Evolutionary conservation across 805 yeast species (phyloP).

Genomic region (Wickerhamiella azyma): DNA sequence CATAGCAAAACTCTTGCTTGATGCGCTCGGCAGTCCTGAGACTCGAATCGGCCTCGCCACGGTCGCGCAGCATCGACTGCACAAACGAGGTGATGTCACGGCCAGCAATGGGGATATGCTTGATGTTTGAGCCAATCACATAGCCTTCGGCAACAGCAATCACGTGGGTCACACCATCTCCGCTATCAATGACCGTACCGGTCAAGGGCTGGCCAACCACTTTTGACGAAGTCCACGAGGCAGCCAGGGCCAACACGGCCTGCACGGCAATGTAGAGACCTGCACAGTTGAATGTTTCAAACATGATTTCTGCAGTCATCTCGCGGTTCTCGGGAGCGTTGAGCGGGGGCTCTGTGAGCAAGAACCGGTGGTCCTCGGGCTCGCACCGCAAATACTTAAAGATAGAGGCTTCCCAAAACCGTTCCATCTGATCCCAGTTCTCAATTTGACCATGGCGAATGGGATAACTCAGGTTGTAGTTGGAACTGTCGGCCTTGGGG

Average conservation of each 20-base stretch:
- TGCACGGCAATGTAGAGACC: conserved; percentile 97
- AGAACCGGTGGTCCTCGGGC: conserved; percentile 95
- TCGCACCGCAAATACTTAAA: conserved; percentile 94
- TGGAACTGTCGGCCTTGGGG: conserved; percentile 78
- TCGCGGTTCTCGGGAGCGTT: conserved; percentile 99
- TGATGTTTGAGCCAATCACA: conserved; percentile 93
- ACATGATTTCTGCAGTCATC: conserved; percentile 96
- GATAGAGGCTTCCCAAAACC: conserved; percentile 96
- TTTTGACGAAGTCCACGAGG: conserved; percentile 96
- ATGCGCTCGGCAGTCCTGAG: conserved; percentile 92
- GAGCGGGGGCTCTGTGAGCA: conserved; percentile 94
- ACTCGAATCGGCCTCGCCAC: conserved; percentile 91
- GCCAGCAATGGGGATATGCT: conserved; percentile 97
- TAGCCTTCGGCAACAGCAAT: conserved; percentile 99
- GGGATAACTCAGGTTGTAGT: conserved; percentile 80
- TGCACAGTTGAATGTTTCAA: conserved; percentile 96
- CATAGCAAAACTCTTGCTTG: conserved; percentile 94
- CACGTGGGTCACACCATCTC: conserved; percentile 98
- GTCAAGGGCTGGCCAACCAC: conserved; percentile 90
- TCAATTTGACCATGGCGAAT: conserved; percentile 97
- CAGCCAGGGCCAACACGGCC: conserved; percentile 96
- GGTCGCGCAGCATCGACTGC: conserved; percentile 84
- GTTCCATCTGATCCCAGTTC: conserved; percentile 99
- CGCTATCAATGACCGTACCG: conserved; percentile 96
- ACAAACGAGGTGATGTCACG: conserved; percentile 92